Conservation (phyloP, 2,329 filamentous ascomycete species). For the Rutstroemia sydowiana region DNA sequence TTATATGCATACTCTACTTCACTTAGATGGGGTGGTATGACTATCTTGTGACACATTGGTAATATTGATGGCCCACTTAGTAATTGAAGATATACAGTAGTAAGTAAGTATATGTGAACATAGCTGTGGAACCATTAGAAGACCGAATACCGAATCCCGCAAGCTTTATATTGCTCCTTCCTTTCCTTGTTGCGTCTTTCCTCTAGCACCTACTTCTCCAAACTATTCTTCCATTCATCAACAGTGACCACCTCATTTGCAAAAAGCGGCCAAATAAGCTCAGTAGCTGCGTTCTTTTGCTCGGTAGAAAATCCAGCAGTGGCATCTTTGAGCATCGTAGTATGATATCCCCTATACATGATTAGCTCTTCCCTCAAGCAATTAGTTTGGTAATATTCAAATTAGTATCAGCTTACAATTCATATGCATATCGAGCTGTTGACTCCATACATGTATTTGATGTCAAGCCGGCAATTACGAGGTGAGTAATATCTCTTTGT, state of each 20-base stretch:
- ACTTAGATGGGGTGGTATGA: too few species aligned
- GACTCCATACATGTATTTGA: constrained; percentile 31
- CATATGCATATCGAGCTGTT: constrained; percentile 31
- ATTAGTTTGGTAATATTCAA: too few species aligned
- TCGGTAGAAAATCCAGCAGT: constrained; percentile 23
- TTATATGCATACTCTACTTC: too few species aligned
- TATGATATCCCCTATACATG: constrained; percentile 22
- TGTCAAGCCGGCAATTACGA: constrained; percentile 29
- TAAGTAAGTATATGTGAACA: too few species aligned
- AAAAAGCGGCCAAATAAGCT: constrained; percentile 27
- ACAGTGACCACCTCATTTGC: constrained; percentile 23
- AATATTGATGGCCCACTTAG: too few species aligned
- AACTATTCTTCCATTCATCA: constrained; percentile 19
- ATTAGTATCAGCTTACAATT: constrained; percentile 24
- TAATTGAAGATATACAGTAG: too few species aligned
- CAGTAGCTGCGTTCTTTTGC: constrained; percentile 20
- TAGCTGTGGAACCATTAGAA: too few species aligned
- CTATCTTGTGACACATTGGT: too few species aligned
- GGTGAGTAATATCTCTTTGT: constrained; percentile 29
- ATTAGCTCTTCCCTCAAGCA: not conserved
- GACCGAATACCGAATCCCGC: too few species aligned
- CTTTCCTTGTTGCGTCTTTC: too few species aligned
- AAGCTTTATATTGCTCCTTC: too few species aligned
- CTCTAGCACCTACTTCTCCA: constrained; percentile 3
- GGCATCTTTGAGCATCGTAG: constrained; percentile 24